These are phyloP conservation scores for Malassezia cuniculi DNA, from an alignment of 1,284 basidiomycete species.

Conservation along the genomic window DNA sequence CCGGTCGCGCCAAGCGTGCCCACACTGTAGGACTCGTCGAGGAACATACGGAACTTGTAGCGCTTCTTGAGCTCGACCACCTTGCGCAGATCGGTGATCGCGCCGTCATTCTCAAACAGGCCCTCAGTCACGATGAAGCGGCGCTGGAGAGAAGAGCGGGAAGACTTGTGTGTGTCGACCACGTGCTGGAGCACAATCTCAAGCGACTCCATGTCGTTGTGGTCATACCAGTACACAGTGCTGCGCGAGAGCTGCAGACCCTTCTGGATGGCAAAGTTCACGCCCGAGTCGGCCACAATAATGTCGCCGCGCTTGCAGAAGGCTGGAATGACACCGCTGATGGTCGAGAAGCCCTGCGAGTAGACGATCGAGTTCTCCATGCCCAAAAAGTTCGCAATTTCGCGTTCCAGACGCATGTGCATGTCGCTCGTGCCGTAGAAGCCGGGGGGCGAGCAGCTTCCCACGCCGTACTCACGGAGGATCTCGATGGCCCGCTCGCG, in stretches of 20 bases:
- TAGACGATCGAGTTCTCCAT: constrained; percentile 82
- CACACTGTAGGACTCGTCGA: constrained; percentile 88
- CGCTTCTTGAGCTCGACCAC: constrained; percentile 86
- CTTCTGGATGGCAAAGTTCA: constrained; percentile 91
- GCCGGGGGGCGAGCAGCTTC: constrained; percentile 88
- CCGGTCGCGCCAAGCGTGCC: constrained; percentile 84
- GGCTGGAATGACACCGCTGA: constrained; percentile 86
- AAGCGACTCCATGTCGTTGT: constrained; percentile 81
- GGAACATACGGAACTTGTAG: constrained; percentile 86
- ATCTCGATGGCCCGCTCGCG: constrained; percentile 74
- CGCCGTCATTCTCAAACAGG: constrained; percentile 87
- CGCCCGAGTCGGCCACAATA: constrained; percentile 87
- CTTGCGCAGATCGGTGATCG: constrained; percentile 76
- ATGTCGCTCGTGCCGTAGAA: constrained; percentile 97
- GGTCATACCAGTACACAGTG: constrained; percentile 83
- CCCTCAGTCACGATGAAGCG: constrained; percentile 95
- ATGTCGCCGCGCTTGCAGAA: constrained; percentile 97
- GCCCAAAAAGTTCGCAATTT: constrained; percentile 80
- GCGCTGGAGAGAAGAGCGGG: constrained; percentile 59
- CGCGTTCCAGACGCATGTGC: constrained; percentile 73
- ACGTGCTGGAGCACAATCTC: constrained; percentile 72
- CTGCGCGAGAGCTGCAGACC: constrained; percentile 91
- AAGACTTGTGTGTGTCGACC: constrained; percentile 67
- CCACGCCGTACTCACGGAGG: constrained; percentile 81
- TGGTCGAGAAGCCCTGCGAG: constrained; percentile 81